Evolutionary conservation across 2,329 filamentous ascomycete species (phyloP).

Genomic region (Penicillium sclerotiorum): DNA sequence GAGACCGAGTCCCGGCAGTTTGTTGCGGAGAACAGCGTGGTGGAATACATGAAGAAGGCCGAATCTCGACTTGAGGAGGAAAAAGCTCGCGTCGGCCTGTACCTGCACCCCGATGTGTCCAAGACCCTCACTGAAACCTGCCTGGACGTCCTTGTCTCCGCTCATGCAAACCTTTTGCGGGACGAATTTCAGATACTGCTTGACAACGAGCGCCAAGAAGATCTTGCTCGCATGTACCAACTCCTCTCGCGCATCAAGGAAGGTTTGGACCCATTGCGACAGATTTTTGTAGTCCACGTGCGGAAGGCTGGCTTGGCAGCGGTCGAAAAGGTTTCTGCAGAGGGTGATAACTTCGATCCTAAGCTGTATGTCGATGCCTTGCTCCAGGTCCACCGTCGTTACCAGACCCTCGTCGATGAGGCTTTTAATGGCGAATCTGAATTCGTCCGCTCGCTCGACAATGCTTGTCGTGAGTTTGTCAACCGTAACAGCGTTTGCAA

Average conservation of each 20-base stretch:
- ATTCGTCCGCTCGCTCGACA: constrained; percentile 93
- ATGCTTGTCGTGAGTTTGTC: constrained; percentile 96
- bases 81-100: constrained; percentile 89
- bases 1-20: constrained; percentile 91
- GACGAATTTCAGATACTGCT: constrained; percentile 95
- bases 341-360: constrained; percentile 87
- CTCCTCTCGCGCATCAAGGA: constrained; percentile 86
- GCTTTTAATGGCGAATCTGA: constrained; percentile 96
- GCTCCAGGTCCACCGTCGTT: constrained; percentile 91
- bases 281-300: constrained; percentile 89
- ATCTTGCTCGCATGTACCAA: constrained; percentile 95
- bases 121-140: constrained; percentile 81
- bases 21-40: constrained; percentile 92
- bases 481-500: constrained; percentile 98
- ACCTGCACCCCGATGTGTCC: constrained; percentile 88
- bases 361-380: constrained; percentile 96
- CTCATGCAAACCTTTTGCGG: constrained; percentile 80
- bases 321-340: constrained; percentile 85
- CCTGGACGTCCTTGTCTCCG: constrained; percentile 84
- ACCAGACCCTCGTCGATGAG: constrained; percentile 84
- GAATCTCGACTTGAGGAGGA: constrained; percentile 87
- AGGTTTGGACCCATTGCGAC: constrained; percentile 83
- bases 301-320: constrained; percentile 84
- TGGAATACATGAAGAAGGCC: constrained; percentile 99
- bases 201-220: constrained; percentile 91